Conservation (phyloP, 2,329 filamentous ascomycete species). For the Corinectria fuckeliana region DNA sequence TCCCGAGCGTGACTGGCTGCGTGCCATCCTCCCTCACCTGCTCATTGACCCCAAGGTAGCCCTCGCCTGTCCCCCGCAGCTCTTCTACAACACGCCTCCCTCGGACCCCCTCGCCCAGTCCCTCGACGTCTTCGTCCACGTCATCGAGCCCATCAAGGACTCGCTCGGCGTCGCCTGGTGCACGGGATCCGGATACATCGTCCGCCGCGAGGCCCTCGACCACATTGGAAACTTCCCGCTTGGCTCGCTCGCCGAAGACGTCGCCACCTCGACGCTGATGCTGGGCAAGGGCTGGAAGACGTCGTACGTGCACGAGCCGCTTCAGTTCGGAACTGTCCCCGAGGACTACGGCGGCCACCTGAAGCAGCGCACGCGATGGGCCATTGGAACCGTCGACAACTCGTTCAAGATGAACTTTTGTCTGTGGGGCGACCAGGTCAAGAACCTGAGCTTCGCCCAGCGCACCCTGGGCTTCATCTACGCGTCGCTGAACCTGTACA, state of each 20-base stretch:
- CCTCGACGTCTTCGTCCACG: constrained; percentile 64
- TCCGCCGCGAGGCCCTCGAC: constrained; percentile 64
- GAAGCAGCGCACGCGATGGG: constrained; percentile 64
- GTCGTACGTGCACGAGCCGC: constrained; percentile 63
- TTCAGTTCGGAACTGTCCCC: constrained; percentile 66
- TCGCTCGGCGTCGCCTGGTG: constrained; percentile 65
- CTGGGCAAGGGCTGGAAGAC: constrained; percentile 68
- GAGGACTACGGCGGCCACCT: constrained; percentile 62
- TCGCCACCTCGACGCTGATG: constrained; percentile 64
- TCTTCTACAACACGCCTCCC: constrained; percentile 67
- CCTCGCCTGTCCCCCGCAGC: constrained; percentile 65
- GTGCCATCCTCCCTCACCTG: constrained; percentile 64
- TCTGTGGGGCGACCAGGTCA: constrained; percentile 59
- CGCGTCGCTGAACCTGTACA: constrained; percentile 61
- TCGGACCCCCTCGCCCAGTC: constrained; percentile 65
- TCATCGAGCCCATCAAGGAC: constrained; percentile 58
- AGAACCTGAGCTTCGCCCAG: constrained; percentile 61
- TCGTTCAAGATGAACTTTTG: constrained; percentile 67
- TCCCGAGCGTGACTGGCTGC: constrained; percentile 65
- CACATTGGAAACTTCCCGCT: constrained; percentile 68
- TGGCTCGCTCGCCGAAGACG: constrained; percentile 66
- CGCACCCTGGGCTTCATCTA: constrained; percentile 66
- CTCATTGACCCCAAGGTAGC: constrained; percentile 63
- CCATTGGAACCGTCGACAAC: constrained; percentile 63
- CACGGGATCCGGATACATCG: constrained; percentile 68